phyloP scores from a whole-genome alignment of 192 early-diverging fungal genomes.

The Backusella circina region DNA sequence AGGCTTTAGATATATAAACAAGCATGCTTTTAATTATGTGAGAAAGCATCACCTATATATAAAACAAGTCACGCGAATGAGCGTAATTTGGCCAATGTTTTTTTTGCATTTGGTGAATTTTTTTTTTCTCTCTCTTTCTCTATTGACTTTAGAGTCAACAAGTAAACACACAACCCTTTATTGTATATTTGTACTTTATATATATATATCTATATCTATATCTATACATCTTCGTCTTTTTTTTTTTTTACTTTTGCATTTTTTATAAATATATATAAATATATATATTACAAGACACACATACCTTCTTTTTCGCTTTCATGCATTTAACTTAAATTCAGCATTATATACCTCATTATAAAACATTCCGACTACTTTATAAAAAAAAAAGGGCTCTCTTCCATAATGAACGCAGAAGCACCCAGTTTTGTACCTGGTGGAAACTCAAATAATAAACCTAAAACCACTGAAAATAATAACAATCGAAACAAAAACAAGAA shows the following conservation, averaged over 20 bases:
- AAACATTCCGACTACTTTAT: neutral
- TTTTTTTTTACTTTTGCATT: neutral
- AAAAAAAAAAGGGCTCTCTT: neutral
- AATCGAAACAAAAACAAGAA: neutral
- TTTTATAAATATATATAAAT: too few relatives aligned
- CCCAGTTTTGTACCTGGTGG: conserved; percentile 28
- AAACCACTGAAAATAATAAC: conserved; percentile 2
- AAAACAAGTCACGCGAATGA: neutral
- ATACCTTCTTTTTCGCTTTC: neutral
- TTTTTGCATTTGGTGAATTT: neutral
- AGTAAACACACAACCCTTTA: neutral
- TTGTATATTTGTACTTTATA: conserved; percentile 3
- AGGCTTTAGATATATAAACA: too few relatives aligned
- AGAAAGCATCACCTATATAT: too few relatives aligned
- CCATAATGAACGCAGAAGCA: conserved; percentile 33
- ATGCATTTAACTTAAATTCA: conserved; percentile 1
- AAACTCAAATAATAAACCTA: neutral
- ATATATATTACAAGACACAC: too few relatives aligned
- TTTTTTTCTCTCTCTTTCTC: neutral
- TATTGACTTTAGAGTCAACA: neutral
- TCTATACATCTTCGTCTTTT: neutral
- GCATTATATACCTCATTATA: neutral
- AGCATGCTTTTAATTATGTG: too few relatives aligned
- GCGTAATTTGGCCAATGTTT: neutral
- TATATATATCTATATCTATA: neutral